phyloP scores from a whole-genome alignment of 1,139 yeast genomes.

The Yamadazyma siamensis region DNA sequence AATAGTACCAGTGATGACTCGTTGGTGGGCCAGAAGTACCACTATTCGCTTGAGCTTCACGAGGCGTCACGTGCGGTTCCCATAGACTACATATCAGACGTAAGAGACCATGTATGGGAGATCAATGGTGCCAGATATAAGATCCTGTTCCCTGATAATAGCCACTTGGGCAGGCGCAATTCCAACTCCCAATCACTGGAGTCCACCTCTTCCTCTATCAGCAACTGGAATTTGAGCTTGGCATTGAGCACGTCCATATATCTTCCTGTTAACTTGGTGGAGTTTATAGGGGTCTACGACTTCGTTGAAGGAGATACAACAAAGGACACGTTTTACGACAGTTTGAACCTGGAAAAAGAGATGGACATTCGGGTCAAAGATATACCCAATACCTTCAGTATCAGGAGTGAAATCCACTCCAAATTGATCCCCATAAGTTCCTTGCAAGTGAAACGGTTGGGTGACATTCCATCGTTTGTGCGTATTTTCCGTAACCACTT shows the following conservation, averaged over 20 bases:
- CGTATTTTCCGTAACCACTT: slow-evolving; percentile 31
- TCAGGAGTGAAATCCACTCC: slow-evolving; percentile 12
- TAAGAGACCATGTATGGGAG: slow-evolving; percentile 17
- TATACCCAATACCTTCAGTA: slow-evolving; percentile 3
- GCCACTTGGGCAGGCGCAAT: slow-evolving; percentile 7
- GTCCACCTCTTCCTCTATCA: slow-evolving; percentile 3
- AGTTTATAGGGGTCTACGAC: slow-evolving; percentile 25
- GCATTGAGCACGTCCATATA: slow-evolving; percentile 23
- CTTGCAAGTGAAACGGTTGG: slow-evolving; percentile 20
- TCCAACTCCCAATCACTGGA: neutral
- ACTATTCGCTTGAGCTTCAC: slow-evolving; percentile 10
- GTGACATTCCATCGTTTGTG: slow-evolving; percentile 24
- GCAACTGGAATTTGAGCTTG: slow-evolving; percentile 21
- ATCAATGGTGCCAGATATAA: slow-evolving; percentile 11
- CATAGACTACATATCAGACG: slow-evolving; percentile 17
- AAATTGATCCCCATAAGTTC: slow-evolving; percentile 20
- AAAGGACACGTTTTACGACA: slow-evolving; percentile 11
- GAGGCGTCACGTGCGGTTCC: slow-evolving; percentile 4
- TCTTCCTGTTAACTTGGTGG: slow-evolving; percentile 27
- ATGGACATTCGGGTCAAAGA: slow-evolving; percentile 3
- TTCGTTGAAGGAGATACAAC: slow-evolving; percentile 3
- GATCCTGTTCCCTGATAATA: slow-evolving; percentile 12
- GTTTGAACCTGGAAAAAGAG: slow-evolving; percentile 20
- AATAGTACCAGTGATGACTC: slow-evolving; percentile 3
- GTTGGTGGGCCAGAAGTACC: slow-evolving; percentile 10